phyloP scores from a whole-genome alignment of 495 filamentous ascomycete species.

The Pseudoneurospora amorphoporcata region DNA sequence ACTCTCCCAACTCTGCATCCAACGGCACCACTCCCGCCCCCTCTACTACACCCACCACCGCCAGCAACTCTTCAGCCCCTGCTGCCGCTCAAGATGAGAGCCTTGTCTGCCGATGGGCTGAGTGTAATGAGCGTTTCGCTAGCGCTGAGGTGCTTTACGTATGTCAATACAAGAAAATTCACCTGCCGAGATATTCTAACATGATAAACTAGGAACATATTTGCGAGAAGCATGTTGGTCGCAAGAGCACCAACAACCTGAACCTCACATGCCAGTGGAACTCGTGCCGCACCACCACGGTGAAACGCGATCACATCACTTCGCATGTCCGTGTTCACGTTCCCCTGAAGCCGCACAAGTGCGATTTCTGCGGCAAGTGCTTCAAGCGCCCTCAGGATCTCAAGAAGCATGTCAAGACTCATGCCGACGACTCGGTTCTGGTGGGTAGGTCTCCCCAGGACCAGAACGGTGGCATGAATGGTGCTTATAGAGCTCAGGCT shows the following conservation, averaged over 20 bases:
- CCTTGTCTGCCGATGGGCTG: constrained; percentile 76
- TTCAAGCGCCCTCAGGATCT: constrained; percentile 99
- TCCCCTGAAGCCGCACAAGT: constrained; percentile 95
- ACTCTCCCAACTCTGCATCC: constrained; percentile 22
- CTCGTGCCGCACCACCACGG: constrained; percentile 87
- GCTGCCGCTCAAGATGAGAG: constrained; percentile 43
- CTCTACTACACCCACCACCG: constrained; percentile 27
- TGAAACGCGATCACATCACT: constrained; percentile 99
- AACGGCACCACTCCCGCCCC: constrained; percentile 36
- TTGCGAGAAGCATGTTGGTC: constrained; percentile 95
- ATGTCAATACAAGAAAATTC: constrained; percentile 29
- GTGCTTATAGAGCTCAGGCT: constrained; percentile 37
- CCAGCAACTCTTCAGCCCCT: constrained; percentile 22
- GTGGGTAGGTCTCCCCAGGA: constrained; percentile 60
- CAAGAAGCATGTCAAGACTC: constrained; percentile 99
- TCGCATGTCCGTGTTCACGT: constrained; percentile 98
- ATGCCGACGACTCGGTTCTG: constrained; percentile 92
- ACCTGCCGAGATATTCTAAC: not conserved
- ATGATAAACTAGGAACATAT: constrained; percentile 68
- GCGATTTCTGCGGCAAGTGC: constrained; percentile 94
- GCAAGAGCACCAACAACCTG: constrained; percentile 98
- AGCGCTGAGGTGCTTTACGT: constrained; percentile 85
- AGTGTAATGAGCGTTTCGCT: constrained; percentile 70
- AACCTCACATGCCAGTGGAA: constrained; percentile 98
- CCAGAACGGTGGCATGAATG: constrained; percentile 53